Conservation (phyloP, 2,329 filamentous ascomycete genomes). For the Mycogone perniciosa region DNA sequence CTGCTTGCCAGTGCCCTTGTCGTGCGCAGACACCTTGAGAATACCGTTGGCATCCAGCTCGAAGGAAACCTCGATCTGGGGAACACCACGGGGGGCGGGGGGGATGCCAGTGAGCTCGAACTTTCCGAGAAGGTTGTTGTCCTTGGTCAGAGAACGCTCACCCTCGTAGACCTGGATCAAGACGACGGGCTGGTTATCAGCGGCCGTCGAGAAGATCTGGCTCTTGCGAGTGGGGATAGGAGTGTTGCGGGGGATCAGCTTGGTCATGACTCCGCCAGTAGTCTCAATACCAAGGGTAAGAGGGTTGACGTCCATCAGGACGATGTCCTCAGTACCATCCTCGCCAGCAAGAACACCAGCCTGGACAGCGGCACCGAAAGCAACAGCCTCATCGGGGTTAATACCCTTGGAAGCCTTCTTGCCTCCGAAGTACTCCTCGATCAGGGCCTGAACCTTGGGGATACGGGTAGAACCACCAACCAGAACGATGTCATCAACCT, state of each 20-base stretch:
- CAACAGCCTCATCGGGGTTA: conserved; percentile 98
- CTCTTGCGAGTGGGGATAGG: conserved; percentile 94
- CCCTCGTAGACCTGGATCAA: conserved; percentile 94
- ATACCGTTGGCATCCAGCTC: conserved; percentile 98
- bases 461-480: conserved; percentile 99
- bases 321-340: conserved; percentile 68
- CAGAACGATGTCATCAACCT: conserved; percentile 93
- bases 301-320: conserved; percentile 97
- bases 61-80: conserved; percentile 97
- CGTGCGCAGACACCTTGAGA: conserved; percentile 88
- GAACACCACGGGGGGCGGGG: conserved; percentile 89
- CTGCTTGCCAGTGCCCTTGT: conserved; percentile 96
- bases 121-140: conserved; percentile 96
- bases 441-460: conserved; percentile 89
- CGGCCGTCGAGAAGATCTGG: conserved; percentile 95
- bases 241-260: conserved; percentile 90
- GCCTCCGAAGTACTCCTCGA: conserved; percentile 90
- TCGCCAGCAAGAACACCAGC: conserved; percentile 91
- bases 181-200: conserved; percentile 93
- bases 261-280: conserved; percentile 95
- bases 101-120: conserved; percentile 97
- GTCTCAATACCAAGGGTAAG: conserved; percentile 96
- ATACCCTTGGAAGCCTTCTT: conserved; percentile 99
- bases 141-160: conserved; percentile 88
- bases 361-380: conserved; percentile 95